Evolutionary conservation across 1,284 basidiomycete species (phyloP), one percentile per base, ranked within the genome.

Genomic region (Apiotrichum gamsii): DNA sequence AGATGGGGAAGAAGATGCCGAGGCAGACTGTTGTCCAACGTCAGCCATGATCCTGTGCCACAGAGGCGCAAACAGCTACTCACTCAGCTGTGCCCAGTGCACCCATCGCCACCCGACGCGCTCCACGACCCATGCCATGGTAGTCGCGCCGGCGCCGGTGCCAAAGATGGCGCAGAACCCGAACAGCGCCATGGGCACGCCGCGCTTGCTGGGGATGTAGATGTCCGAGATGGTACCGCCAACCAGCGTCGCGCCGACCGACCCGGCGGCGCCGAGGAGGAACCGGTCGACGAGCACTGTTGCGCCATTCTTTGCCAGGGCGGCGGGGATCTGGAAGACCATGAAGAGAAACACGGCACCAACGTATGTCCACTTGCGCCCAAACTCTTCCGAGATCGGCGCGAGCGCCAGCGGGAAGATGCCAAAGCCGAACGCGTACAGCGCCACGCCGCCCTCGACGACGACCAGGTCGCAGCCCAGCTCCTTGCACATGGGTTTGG

Each of bases 381-480:
- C 86, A 56, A 86, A 81, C 61, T 88, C 86, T 63, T 88, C 86
- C 50, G 82, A 84, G 52, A 87, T 78, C 0, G 85, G 83, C 0
- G 84, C 82, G 1, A 83, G 77, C 3, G 86, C 74, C 8, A 89
- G 76, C 0, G 87, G 87, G 2, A 82, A 76, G 16, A 85, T 52
- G 1, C 76, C 82, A 55, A 87, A 88, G 1, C 85, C 85, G 58
- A 51, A 71, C 5, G 79, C 76, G 65, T 78, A 87, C 25, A 80
- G 72, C 48, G 76, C 79, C 29, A 82, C 72, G 0, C 80, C 85
- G 21, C 80, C 69, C 6, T 80, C 82, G 6, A 80, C 81, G 59
- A 82, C 76, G 34, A 82, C 76, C 20, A 75, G 60, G 0, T 78
- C 81, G 48, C 80, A 79, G 32, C 79, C 74, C 14, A 87, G 72